Percentiles rank a stretch among this genome's conserved stretches.
Evolutionary conservation across 2,329 filamentous ascomycete species (phyloP).

Genomic region (Herpotrichia juniperi): DNA sequence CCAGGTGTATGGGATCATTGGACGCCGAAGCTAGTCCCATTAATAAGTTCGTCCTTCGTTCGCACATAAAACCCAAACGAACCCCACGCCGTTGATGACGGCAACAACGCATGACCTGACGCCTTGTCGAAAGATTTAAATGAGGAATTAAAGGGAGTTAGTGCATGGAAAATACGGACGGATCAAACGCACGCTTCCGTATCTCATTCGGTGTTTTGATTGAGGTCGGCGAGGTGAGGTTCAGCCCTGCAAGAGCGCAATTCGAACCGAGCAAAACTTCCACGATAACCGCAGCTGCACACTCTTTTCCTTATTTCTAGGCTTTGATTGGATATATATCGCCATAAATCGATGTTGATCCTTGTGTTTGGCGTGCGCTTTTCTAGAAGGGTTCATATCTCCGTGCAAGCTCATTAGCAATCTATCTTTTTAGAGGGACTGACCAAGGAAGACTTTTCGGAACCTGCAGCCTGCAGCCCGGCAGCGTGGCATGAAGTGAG

Average conservation of each 20-base stretch:
- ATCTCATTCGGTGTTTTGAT: conserved; percentile 1
- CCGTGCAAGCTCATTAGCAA: neutral
- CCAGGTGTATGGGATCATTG: no score
- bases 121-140: no score
- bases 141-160: neutral
- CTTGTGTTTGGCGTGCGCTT: neutral
- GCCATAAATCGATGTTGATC: neutral
- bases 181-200: neutral
- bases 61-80: no score
- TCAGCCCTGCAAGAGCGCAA: neutral
- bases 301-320: neutral
- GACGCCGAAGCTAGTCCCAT: no score
- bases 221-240: conserved; percentile 4
- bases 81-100: no score
- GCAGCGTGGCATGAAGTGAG: no score
- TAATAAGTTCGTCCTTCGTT: no score
- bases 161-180: neutral
- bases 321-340: neutral
- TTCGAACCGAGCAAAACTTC: neutral
- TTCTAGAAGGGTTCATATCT: neutral
- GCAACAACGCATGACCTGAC: no score
- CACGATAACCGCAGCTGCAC: neutral
- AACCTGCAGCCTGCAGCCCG: no score
- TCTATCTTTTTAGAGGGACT: no score
- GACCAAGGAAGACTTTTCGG: no score